Evolutionary conservation across 225 moss, liverwort and hornwort species (phyloP).

Genomic region (Sphagnum tenellum): DNA sequence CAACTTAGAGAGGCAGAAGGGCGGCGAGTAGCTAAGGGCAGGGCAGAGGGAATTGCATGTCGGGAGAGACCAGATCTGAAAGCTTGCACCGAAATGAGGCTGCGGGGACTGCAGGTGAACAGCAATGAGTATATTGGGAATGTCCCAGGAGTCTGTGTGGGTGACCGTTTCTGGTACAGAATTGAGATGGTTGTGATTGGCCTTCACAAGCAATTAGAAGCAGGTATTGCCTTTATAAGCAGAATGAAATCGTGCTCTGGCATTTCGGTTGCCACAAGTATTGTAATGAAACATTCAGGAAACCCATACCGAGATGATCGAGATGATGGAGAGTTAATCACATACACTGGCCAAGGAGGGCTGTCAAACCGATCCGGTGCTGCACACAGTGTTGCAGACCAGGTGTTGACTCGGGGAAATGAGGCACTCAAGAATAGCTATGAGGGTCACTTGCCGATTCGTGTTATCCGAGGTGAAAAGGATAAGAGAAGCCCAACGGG

Average conservation of each 20-base stretch:
- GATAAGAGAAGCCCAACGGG: no score
- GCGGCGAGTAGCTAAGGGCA: not conserved
- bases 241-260: not conserved
- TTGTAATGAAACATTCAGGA: conserved; percentile 7
- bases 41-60: not conserved
- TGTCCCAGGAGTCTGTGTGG: not conserved
- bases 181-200: conserved; percentile 11
- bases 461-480: no score
- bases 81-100: conserved; percentile 3
- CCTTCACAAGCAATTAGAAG: conserved; percentile 8
- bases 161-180: conserved; percentile 2
- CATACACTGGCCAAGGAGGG: not conserved
- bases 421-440: no score
- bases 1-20: not conserved
- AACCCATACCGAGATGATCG: not conserved
- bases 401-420: no score
- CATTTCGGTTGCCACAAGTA: conserved; percentile 7
- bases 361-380: no score
- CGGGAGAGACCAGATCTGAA: conserved; percentile 1
- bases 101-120: conserved; percentile 1
- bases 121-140: not conserved
- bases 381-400: no score
- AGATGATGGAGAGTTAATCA: not conserved
- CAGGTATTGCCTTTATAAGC: conserved; percentile 5
- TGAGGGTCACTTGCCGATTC: no score